phyloP scores from a whole-genome alignment of 352 stramenopile species.

The Phytopythium montanum region DNA sequence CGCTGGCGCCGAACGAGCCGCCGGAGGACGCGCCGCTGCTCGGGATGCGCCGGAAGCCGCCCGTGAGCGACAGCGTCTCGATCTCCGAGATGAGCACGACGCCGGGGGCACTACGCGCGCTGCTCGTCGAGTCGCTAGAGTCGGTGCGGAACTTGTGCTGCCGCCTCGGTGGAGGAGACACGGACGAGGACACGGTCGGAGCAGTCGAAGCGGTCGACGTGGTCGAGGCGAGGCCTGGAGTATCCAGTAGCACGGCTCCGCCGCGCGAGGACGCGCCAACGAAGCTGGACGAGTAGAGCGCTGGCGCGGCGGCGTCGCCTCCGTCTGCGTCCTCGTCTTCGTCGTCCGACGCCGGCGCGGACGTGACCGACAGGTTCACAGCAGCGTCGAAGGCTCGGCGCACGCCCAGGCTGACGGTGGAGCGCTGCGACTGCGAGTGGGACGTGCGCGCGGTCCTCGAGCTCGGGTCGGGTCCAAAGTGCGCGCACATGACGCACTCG shows the following conservation, averaged over 20 bases:
- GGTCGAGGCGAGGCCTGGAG: neutral
- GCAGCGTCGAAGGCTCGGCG: conserved; percentile 25
- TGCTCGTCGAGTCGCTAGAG: conserved; percentile 36
- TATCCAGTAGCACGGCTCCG: conserved; percentile 6
- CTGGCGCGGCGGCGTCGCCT: conserved; percentile 14
- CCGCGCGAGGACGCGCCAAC: neutral
- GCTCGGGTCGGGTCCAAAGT: conserved; percentile 37
- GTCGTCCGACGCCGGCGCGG: conserved; percentile 9
- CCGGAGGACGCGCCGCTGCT: conserved; percentile 14
- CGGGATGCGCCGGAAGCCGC: conserved; percentile 37
- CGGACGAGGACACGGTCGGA: neutral
- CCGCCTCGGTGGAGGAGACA: conserved; percentile 11
- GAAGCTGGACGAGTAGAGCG: neutral
- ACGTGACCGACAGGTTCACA: conserved; percentile 14
- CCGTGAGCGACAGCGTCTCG: conserved; percentile 57
- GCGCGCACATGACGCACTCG: conserved; percentile 60
- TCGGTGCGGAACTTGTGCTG: conserved; percentile 35
- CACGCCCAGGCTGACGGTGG: conserved; percentile 27
- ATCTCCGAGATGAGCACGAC: conserved; percentile 65
- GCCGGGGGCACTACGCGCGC: conserved; percentile 32
- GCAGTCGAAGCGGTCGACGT: no score
- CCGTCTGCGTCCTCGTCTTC: conserved; percentile 22
- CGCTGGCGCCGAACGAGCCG: conserved; percentile 8
- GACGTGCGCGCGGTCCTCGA: neutral
- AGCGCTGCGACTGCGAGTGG: conserved; percentile 1